These are phyloP conservation scores for Glonium stellatum DNA, from an alignment of 495 filamentous ascomycete genomes.

Conservation along the genomic window DNA sequence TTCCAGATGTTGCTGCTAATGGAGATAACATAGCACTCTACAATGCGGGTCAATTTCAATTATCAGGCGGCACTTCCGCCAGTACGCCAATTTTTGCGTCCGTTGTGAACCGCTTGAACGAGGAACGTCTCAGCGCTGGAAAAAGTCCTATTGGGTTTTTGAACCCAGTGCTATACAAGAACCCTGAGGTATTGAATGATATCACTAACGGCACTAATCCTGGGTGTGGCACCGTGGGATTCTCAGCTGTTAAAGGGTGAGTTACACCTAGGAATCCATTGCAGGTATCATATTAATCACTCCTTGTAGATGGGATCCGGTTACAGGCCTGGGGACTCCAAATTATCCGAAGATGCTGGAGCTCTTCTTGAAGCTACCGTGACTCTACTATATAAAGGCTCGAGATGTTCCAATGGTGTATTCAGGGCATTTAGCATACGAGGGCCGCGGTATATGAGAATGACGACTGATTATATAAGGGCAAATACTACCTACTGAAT, in stretches of 20 bases:
- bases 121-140: constrained; percentile 49
- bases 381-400: background rate
- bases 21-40: constrained; percentile 47
- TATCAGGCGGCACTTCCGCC: constrained; percentile 16
- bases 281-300: too few species aligned
- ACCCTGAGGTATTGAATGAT: constrained; percentile 57
- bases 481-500: too few species aligned
- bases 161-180: constrained; percentile 54
- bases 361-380: constrained; percentile 17
- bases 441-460: too few species aligned
- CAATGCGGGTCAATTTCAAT: background rate
- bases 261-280: too few species aligned
- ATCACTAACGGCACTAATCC: constrained; percentile 53
- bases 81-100: constrained; percentile 30
- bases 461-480: too few species aligned
- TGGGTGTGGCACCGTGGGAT: constrained; percentile 45
- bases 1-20: constrained; percentile 64
- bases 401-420: too few species aligned
- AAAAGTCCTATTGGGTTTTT: constrained; percentile 55
- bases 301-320: constrained; percentile 35
- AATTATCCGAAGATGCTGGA: constrained; percentile 33
- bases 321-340: constrained; percentile 35
- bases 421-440: too few species aligned
- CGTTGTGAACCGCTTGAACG: constrained; percentile 58
- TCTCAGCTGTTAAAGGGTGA: constrained; percentile 8